These are phyloP conservation scores for Berkeleyomyces rouxiae DNA, from an alignment of 2,329 filamentous ascomycete genomes.

Conservation along the genomic window DNA sequence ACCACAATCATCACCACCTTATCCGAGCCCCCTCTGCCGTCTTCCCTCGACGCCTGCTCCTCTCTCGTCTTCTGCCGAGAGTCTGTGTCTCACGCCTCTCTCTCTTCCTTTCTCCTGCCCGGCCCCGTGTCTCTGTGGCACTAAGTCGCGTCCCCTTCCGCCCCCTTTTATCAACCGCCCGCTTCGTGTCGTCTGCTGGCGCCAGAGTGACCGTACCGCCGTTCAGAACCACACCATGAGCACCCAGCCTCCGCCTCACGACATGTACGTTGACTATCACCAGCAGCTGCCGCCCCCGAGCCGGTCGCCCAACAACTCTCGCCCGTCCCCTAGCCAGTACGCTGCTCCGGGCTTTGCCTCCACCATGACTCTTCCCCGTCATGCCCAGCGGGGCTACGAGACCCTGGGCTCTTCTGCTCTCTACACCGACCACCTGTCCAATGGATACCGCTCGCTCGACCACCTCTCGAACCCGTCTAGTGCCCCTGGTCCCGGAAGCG, in stretches of 20 bases:
- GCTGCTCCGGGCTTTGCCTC: slow-evolving; percentile 21
- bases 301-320: slow-evolving; percentile 51
- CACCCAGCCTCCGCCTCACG: slow-evolving; percentile 34
- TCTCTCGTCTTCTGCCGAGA: not conserved
- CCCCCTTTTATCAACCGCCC: not conserved
- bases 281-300: slow-evolving; percentile 28
- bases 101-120: not conserved
- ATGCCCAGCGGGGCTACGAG: slow-evolving; percentile 63
- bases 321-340: slow-evolving; percentile 44
- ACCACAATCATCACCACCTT: too few relatives aligned
- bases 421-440: slow-evolving; percentile 49
- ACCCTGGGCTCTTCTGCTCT: slow-evolving; percentile 45
- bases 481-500: slow-evolving; percentile 14
- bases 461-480: slow-evolving; percentile 19
- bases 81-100: not conserved
- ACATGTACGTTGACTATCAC: slow-evolving; percentile 60
- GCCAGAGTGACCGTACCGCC: slow-evolving; percentile 10
- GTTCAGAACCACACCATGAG: slow-evolving; percentile 24
- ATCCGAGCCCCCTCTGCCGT: too few relatives aligned
- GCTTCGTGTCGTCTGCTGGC: slow-evolving; percentile 8
- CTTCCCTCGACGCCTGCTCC: not conserved
- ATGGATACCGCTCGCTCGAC: slow-evolving; percentile 45
- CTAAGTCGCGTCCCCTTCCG: not conserved
- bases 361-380: slow-evolving; percentile 27
- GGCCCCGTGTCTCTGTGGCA: not conserved